Conservation (phyloP, 2,329 filamentous ascomycete genomes). For the Ophiostoma novo-ulmi region DNA sequence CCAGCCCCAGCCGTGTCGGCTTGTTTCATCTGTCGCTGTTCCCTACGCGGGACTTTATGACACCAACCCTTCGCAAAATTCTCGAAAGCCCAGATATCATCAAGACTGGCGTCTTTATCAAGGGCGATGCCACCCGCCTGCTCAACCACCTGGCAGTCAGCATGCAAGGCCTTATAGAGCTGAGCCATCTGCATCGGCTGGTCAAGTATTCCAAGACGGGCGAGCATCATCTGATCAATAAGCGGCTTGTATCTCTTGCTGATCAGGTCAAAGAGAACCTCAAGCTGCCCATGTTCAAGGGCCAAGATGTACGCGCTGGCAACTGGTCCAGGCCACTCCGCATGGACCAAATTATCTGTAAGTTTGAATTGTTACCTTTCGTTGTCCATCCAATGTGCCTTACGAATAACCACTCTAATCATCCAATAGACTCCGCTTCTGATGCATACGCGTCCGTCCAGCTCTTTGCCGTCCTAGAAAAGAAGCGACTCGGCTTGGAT, state of each 20-base stretch:
- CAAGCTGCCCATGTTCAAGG: constrained; percentile 71
- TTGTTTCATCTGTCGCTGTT: constrained; percentile 76
- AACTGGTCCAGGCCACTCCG: constrained; percentile 66
- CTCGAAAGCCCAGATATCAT: constrained; percentile 64
- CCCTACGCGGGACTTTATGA: constrained; percentile 54
- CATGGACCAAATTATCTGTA: constrained; percentile 64
- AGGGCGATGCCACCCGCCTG: constrained; percentile 64
- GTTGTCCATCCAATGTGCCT: too few relatives aligned
- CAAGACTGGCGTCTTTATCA: constrained; percentile 74
- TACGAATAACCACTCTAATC: constrained; percentile 25
- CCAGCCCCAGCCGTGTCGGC: constrained; percentile 68
- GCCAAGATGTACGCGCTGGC: constrained; percentile 60
- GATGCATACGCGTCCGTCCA: constrained; percentile 77
- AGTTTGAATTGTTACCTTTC: constrained; percentile 34
- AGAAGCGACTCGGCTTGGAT: constrained; percentile 58
- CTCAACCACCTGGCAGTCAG: constrained; percentile 60
- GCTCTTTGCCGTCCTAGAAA: constrained; percentile 66
- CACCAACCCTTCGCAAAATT: constrained; percentile 63
- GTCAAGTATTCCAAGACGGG: constrained; percentile 58
- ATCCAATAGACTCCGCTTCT: constrained; percentile 62
- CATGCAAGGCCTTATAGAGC: constrained; percentile 65
- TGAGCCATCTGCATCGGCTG: constrained; percentile 75
- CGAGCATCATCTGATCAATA: constrained; percentile 57
- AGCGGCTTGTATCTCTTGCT: constrained; percentile 59
- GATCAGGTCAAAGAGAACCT: constrained; percentile 66